These are phyloP conservation scores for Coprinopsis sp. DNA, from an alignment of 768 basidiomycete genomes.

Conservation along the genomic window DNA sequence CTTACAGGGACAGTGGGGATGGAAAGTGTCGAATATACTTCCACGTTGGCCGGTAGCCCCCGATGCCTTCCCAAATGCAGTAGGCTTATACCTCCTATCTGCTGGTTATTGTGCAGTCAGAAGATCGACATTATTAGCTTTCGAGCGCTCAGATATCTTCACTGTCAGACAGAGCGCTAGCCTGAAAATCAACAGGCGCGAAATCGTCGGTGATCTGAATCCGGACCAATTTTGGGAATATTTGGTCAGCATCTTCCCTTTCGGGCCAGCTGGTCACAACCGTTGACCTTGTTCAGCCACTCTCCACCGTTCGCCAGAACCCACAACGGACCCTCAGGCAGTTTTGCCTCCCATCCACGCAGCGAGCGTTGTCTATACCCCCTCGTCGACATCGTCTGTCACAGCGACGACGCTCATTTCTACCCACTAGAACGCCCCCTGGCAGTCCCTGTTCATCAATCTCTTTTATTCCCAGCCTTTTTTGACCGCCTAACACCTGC, in stretches of 20 bases:
- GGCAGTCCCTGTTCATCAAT: constrained; percentile 9
- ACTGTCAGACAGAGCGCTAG: too few species aligned
- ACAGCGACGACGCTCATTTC: constrained; percentile 7
- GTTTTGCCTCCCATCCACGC: constrained; percentile 6
- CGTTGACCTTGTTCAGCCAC: too few species aligned
- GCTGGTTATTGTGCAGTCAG: too few species aligned
- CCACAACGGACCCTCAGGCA: constrained; percentile 7
- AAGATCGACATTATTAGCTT: too few species aligned
- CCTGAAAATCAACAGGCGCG: not conserved
- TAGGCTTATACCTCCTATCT: too few species aligned
- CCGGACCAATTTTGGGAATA: not conserved
- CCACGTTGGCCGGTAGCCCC: too few species aligned
- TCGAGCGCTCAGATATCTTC: too few species aligned
- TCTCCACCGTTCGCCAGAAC: constrained; percentile 5
- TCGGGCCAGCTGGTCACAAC: too few species aligned
- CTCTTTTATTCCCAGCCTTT: constrained; percentile 1
- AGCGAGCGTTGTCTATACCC: constrained; percentile 5
- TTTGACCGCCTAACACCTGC: not conserved
- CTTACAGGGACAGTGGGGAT: too few species aligned
- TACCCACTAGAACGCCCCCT: constrained; percentile 4
- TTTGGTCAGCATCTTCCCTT: not conserved
- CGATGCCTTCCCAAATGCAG: too few species aligned
- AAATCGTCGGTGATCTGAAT: not conserved
- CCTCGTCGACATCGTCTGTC: constrained; percentile 10
- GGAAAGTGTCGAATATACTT: too few species aligned